Base-by-base conservation (phyloP, 2,329 filamentous ascomycete genomes). In the Diaporthe amygdali region DNA sequence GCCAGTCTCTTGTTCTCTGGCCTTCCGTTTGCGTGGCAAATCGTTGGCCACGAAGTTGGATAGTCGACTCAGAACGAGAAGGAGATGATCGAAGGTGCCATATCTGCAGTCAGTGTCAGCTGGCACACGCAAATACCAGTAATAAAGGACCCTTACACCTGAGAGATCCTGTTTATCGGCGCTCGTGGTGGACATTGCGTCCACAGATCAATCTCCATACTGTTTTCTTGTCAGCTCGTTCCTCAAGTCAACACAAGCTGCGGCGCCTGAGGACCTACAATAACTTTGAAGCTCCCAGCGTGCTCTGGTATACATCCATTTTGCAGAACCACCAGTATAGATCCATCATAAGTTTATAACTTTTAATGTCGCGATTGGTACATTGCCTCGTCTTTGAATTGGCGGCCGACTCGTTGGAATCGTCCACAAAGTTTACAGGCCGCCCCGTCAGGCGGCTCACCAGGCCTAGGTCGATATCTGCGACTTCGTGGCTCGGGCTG, bases 311-410 rank as follows among this genome's bases (percentile, higher is more conserved):
- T 10, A 93, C 90, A 79, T 98, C 96, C 85, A 98, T 96, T 81
- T 97, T 97, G 76, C 90, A 92, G 79, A 95, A 98, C 93, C 95
- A 98, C 95, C 96, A 99, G 78, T 93, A 97, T 6, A 98, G 83
- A 81, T 98, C 96, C 74, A 93, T 90, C 47, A 96, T 86, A 20
- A 93, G 92, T 77, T 96, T 93, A 77, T 93, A 97, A 49, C 89
- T 91, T 73, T 94, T 91, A 59, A 97, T 87, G 72, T 98, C 95
- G 73, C 84, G 86, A 44, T 87, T 83, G 1, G 87, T 88, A 39
- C 67, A 70, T 7, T 51, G 46, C 44, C 70, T 70, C 20, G 56
- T 20, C 32, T 71, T 68, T n/a, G 69, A 30, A 20, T 71, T 32
- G 49, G 64, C 56, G 15, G 75, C 41, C 14, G 61, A 27, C 3